Evolutionary conservation across 1,139 yeast genomes (phyloP), one percentile per base, ranked within the genome.

Genomic region (Sugiyamaella pinicola): DNA sequence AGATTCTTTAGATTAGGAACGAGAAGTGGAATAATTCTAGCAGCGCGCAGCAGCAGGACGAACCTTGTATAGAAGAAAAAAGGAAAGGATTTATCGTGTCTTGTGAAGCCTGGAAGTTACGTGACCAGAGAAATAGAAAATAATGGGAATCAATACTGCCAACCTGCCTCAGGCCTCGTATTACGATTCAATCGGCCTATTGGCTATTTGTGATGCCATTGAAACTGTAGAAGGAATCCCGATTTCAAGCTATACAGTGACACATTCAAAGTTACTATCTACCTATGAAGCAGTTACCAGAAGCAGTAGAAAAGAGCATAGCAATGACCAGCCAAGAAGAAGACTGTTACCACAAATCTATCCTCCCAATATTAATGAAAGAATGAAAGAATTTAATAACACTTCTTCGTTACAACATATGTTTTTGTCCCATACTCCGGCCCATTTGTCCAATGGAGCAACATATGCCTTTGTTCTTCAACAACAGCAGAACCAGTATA

Each of bases 121-220:
- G n/a, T n/a, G n/a, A n/a, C n/a, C 29, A 26, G 10, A 26, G 29
- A 26, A 26, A 26, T 26, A 26, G n/a, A n/a, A n/a, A n/a, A n/a
- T n/a, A 8, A 46, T 46, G 49, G 49, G 33, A 13, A 39, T 26
- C 22, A 47, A 33, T 18, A 39, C 51, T 5, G 29, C 46, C 15
- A 33, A 31, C 31, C 39, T 42, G 15, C 48, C 64, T 31, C 51
- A 56, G 44, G 58, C 60, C 13, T 65, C 74, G 39, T 71, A 70
- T 58, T 71, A 71, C 61, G 74, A 72, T 55, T 63, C 73, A 34
- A 64, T 72, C 33, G 75, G 75, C 31, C 61, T 70, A 49, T 63
- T 72, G 51, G 74, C 74, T 50, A 68, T 69, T 47, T 70, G 73
- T 57, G 74, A 72, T 59, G 71, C 74, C 47, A 68, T 72, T 33